Evolutionary conservation across 2,329 filamentous ascomycete species (phyloP), one percentile per base, ranked within the genome.

Genomic region (Pseudogymnoascus sp.): DNA sequence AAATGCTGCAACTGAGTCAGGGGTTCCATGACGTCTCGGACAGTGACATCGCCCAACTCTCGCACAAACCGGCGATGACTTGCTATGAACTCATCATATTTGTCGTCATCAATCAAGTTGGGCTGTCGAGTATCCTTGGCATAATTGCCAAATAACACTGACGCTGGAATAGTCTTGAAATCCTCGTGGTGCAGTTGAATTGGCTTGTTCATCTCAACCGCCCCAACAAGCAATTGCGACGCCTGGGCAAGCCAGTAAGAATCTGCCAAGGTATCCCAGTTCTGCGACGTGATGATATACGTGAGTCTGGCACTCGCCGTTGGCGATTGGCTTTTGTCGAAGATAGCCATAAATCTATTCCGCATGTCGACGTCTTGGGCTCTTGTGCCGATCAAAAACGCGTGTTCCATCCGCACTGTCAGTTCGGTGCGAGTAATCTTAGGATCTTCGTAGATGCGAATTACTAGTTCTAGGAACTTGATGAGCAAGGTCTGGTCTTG

Each of bases 221-320:
- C 92, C 14, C 94, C 92, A 65, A 99, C 85, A 61, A 99, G 84
- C 39, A 99, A 80, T 70, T 99, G 94, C 16, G 92, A 92, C 35
- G 95, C 93, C 74, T 99, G 94, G 39, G 92, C 88, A 58, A 99
- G 79, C 95, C 95, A 99, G 77, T 96, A 99, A 1, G 90, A 96
- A 68, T 99, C 94, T 1, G 86, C 86, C 57, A 99, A 80, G 0
- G 90, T 95, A 72, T 97, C 93, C 94, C 94, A 99, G 68, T 97
- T 97, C 72, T 99, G 95, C 22, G 89, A 88, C 0, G 86, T 87
- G 61, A 99, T 83, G 3, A 97, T 88, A 75, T 97, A 97, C 63
- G 88, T 88, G 38, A 99, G 80, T 37, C 95, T 87, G 62, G 90
- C 90, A 69, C 89, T 95, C 0, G 92, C 93, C 6, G 91, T 91